Conservation (phyloP, 306 rosid genomes). For the Leucaena leucocephala region DNA sequence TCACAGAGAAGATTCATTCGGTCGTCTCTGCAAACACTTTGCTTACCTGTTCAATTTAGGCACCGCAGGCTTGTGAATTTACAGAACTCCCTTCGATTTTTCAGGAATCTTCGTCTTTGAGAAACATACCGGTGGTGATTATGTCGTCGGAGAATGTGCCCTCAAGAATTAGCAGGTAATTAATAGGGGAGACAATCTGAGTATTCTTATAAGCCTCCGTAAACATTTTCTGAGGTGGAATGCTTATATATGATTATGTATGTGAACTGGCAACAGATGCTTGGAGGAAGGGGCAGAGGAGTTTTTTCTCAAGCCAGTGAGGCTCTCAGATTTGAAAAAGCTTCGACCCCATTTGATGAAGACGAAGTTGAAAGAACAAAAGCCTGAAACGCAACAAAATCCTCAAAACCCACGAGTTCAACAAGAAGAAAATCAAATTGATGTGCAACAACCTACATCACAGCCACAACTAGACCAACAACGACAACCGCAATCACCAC, state of each 20-base stretch:
- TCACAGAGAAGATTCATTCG: conserved; percentile 25
- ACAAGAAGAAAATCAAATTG: conserved; percentile 18
- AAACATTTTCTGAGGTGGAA: neutral
- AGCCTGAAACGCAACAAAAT: conserved; percentile 39
- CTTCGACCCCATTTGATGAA: conserved; percentile 80
- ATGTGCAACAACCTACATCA: neutral
- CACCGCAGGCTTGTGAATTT: no score
- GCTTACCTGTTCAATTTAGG: no score
- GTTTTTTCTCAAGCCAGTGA: conserved; percentile 90
- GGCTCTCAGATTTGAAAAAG: conserved; percentile 66
- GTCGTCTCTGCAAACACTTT: conserved; percentile 27
- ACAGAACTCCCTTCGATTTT: conserved; percentile 47
- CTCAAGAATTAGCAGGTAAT: conserved; percentile 60
- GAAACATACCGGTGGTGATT: conserved; percentile 92
- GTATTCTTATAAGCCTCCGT: neutral
- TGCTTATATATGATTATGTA: neutral
- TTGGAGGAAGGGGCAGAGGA: conserved; percentile 97
- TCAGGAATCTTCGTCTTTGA: conserved; percentile 87
- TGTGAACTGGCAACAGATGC: conserved; percentile 57
- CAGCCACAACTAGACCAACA: conserved; percentile 37
- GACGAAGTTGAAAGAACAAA: conserved; percentile 56
- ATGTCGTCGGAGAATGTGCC: conserved; percentile 97
- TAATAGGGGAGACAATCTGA: neutral
- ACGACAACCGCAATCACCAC: conserved; percentile 43
- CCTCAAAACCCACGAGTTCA: conserved; percentile 40